A percentile compares a stretch with the other conserved stretches of the same genome.
These are phyloP conservation scores for Leccinum broughii DNA, from an alignment of 768 basidiomycete species.

Conservation along the genomic window DNA sequence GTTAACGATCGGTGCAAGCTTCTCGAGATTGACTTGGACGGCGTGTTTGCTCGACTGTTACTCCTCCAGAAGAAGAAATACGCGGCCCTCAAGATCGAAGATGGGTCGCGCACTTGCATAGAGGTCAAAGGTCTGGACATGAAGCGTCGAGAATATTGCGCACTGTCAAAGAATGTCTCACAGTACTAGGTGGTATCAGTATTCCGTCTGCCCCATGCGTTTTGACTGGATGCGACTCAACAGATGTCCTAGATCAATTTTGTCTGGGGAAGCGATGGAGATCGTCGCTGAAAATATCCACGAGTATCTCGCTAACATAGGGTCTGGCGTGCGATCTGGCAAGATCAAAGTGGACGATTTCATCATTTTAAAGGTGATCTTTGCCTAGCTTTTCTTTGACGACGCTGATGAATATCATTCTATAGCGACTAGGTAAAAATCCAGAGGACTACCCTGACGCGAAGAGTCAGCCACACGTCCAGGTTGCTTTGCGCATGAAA, in stretches of 20 bases:
- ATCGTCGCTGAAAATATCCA: conserved; percentile 88
- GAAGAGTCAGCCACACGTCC: conserved; percentile 94
- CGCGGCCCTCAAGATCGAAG: conserved; percentile 93
- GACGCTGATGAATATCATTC: background rate
- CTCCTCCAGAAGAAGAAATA: conserved; percentile 99
- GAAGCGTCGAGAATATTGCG: conserved; percentile 96
- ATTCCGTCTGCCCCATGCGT: background rate
- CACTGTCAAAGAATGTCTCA: conserved; percentile 88
- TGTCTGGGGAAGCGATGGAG: conserved; percentile 91
- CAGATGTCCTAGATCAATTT: conserved; percentile 86
- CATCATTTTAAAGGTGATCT: conserved; percentile 83
- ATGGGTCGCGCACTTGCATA: conserved; percentile 69
- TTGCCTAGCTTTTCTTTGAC: conserved; percentile 7
- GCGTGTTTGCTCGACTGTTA: conserved; percentile 88
- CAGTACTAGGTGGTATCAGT: conserved; percentile 55
- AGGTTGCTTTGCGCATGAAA: conserved; percentile 92
- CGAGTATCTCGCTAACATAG: conserved; percentile 77
- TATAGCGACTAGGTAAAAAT: conserved; percentile 90
- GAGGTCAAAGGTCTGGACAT: conserved; percentile 98
- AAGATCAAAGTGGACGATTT: conserved; percentile 88
- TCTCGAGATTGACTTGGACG: conserved; percentile 95
- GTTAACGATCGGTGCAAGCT: conserved; percentile 96
- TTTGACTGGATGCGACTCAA: conserved; percentile 4
- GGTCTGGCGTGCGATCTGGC: conserved; percentile 77
- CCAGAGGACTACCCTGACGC: conserved; percentile 97